These are phyloP conservation scores for Achaetomiella virescens DNA, from an alignment of 495 filamentous ascomycete species.

Conservation along the genomic window DNA sequence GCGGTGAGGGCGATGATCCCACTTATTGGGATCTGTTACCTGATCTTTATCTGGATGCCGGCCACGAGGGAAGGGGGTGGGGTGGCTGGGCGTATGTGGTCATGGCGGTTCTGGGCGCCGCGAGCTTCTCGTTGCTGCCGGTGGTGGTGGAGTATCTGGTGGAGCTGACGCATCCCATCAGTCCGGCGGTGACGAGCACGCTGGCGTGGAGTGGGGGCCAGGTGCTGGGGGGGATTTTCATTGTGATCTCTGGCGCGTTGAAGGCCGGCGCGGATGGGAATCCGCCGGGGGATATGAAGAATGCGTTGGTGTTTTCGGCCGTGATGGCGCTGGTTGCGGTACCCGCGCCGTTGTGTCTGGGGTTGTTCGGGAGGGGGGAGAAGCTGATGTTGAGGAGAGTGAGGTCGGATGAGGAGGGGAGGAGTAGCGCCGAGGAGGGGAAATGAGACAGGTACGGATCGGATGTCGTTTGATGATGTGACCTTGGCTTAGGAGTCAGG, in stretches of 20 bases:
- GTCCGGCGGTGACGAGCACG: conserved; percentile 78
- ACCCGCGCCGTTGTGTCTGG: conserved; percentile 61
- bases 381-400: conserved; percentile 52
- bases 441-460: no score
- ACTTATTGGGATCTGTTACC: conserved; percentile 63
- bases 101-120: conserved; percentile 65
- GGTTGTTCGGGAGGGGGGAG: conserved; percentile 53
- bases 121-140: conserved; percentile 74
- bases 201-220: conserved; percentile 81
- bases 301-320: conserved; percentile 71
- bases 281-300: conserved; percentile 64
- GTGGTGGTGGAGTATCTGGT: conserved; percentile 80
- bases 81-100: conserved; percentile 69
- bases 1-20: conserved; percentile 72
- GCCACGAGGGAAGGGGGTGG: conserved; percentile 44
- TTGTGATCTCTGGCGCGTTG: conserved; percentile 73
- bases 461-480: not conserved
- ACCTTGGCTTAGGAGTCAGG: not conserved
- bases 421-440: conserved; percentile 1
- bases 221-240: conserved; percentile 73
- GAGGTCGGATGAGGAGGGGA: conserved; percentile 30
- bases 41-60: conserved; percentile 78
- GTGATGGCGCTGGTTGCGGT: conserved; percentile 59
- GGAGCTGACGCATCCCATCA: conserved; percentile 79
- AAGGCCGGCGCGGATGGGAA: conserved; percentile 49